These are phyloP conservation scores for Phallus indusiatus DNA, from an alignment of 768 basidiomycete species.

Conservation along the genomic window DNA sequence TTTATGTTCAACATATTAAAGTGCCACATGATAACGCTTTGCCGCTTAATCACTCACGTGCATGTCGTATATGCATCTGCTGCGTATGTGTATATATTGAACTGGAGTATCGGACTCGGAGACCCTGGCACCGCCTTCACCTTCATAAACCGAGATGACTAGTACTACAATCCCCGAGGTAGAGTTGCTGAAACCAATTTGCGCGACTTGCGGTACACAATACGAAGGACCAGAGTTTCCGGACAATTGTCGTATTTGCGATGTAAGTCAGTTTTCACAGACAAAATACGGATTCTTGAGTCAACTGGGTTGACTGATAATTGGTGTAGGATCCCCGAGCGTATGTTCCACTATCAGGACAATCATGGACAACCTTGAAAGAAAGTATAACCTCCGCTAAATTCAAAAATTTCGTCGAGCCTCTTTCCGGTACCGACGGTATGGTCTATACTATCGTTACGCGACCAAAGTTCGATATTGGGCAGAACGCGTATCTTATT, in stretches of 20 bases:
- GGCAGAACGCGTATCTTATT: constrained; percentile 10
- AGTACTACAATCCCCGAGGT: too few relatives aligned
- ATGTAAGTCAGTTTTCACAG: background rate
- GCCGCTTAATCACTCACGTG: too few relatives aligned
- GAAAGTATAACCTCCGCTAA: background rate
- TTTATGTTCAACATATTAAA: too few relatives aligned
- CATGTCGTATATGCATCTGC: too few relatives aligned
- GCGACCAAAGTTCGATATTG: constrained; percentile 7
- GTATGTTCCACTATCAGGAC: constrained; percentile 8
- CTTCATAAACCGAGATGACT: too few relatives aligned
- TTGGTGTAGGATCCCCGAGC: constrained; percentile 6
- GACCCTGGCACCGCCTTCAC: too few relatives aligned
- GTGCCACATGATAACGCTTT: too few relatives aligned
- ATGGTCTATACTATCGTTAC: constrained; percentile 7
- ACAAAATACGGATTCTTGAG: too few relatives aligned
- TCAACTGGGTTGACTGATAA: background rate
- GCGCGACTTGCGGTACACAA: constrained; percentile 4
- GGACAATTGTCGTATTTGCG: background rate
- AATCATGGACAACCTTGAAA: constrained; percentile 10
- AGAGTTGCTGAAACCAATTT: background rate
- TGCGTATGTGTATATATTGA: too few relatives aligned
- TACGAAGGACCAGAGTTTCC: background rate
- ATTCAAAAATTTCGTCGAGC: constrained; percentile 7
- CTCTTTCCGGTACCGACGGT: background rate
- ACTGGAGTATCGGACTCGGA: too few relatives aligned